Evolutionary conservation across 2,329 filamentous ascomycete genomes (phyloP), one percentile per base, ranked within the genome.

Genomic region (Sporothrix curviconia): DNA sequence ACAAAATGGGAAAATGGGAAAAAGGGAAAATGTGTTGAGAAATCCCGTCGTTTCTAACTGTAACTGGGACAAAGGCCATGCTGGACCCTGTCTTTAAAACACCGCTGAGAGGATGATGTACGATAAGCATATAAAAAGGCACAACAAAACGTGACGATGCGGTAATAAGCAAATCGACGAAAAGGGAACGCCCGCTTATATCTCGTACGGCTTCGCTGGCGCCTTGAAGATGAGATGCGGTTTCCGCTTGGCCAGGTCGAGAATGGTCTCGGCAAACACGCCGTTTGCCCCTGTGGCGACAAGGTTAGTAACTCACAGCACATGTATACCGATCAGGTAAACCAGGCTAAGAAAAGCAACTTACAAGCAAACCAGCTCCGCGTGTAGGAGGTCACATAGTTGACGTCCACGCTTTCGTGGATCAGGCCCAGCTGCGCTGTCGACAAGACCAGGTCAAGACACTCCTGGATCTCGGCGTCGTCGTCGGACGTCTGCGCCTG

Each of bases 301-400:
- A 49, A 58, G 12, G 57, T 65, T 36, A 65, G 60, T 55, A 51
- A 22, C 4, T 37, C 2, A 15, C 19, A 36, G n/a, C 47, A 11
- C 7, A 12, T 15, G n/a, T 22, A 14, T 50, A 11, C 25, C 15
- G 12, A 8, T 25, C 19, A 15, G n/a, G n/a, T n/a, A n/a, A n/a
- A n/a, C n/a, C 14, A 8, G 14, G 14, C 7, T 14, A n/a, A 24
- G 9, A n/a, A 2, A 7, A 5, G 8, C 11, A 6, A 19, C 74
- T 71, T 70, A 77, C 78, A 97, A 2, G 92, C 90, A 70, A 97
- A 97, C 92, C 92, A 97, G 67, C 87, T 90, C n/a, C 91, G 79
- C 1, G 92, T 96, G 70, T 94, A 97, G 22, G 76, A 74, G n/a
- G 63, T 60, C 2, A 75, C 65, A 40, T 72, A 68, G 60, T 92